These are phyloP conservation scores for Chara braunii DNA, from an alignment of 139 green algal species.

Conservation along the genomic window DNA sequence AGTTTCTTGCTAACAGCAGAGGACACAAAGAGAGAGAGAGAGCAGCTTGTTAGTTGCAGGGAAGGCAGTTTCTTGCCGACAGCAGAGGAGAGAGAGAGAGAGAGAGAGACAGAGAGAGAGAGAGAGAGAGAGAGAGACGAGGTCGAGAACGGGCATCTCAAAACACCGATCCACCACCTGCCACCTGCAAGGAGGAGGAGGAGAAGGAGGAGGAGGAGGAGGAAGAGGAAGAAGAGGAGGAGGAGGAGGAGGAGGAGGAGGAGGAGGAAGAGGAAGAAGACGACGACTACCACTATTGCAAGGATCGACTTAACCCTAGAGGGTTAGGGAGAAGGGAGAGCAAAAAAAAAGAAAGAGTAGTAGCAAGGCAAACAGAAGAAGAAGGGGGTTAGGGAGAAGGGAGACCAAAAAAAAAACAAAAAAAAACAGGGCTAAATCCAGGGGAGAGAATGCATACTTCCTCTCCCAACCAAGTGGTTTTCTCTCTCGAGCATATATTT, in stretches of 20 bases:
- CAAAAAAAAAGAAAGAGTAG: not conserved
- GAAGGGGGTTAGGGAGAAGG: not conserved
- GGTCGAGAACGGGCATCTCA: not conserved
- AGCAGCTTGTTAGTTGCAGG: not conserved
- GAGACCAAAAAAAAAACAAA: too few species aligned
- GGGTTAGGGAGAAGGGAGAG: not conserved
- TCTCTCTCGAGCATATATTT: not conserved
- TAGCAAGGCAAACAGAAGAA: not conserved
- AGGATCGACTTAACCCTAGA: not conserved
- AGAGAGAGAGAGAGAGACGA: conserved; percentile 4
- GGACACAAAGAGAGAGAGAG: not conserved
- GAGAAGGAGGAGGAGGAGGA: not conserved
- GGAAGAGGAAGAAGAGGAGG: not conserved
- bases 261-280: not conserved
- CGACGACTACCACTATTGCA: not conserved
- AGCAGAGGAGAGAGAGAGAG: conserved; percentile 5
- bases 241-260: not conserved
- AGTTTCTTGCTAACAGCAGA: not conserved
- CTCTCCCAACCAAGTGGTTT: not conserved
- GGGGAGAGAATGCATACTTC: not conserved
- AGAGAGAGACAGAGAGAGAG: not conserved
- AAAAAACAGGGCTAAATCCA: too few species aligned
- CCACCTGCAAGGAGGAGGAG: not conserved
- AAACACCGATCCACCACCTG: conserved; percentile 2
- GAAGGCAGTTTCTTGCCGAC: too few species aligned